These are phyloP conservation scores for Sclerotinia glacialis DNA, from an alignment of 2,329 filamentous ascomycete species.

Conservation along the genomic window DNA sequence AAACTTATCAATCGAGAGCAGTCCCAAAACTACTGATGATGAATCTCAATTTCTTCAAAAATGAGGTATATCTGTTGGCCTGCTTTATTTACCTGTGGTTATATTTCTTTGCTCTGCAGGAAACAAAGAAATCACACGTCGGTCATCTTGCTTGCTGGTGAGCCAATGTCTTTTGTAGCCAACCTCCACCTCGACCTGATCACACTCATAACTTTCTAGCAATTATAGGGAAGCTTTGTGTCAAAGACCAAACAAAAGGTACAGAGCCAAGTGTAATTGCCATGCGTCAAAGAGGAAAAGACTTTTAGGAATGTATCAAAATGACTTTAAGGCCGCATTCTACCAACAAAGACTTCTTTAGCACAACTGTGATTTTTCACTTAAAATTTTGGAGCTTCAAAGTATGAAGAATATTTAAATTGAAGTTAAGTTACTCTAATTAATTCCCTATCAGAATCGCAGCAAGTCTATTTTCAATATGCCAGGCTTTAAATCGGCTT, in stretches of 20 bases:
- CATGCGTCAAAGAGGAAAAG: slow-evolving; percentile 3
- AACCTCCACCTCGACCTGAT: not conserved
- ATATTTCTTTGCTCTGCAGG: not conserved
- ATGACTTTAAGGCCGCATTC: slow-evolving; percentile 1
- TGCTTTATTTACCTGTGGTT: not conserved
- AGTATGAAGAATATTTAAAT: not conserved
- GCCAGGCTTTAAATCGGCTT: not conserved
- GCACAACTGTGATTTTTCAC: not conserved
- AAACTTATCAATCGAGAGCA: not conserved
- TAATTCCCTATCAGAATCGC: not conserved
- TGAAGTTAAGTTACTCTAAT: not conserved
- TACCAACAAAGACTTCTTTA: slow-evolving; percentile 17
- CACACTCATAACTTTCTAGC: not conserved
- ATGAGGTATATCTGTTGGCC: no score
- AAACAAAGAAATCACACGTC: not conserved
- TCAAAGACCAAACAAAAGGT: not conserved
- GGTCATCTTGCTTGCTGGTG: not conserved
- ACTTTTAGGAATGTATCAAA: slow-evolving; percentile 8
- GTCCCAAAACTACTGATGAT: not conserved
- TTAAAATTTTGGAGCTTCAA: not conserved
- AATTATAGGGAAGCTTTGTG: not conserved
- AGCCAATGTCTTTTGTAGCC: not conserved
- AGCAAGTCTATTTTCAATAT: not conserved
- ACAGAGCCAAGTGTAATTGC: not conserved
- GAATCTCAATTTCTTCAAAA: not conserved